phyloP scores from a whole-genome alignment of 257 asterid species.

The Fraxinus americana region DNA sequence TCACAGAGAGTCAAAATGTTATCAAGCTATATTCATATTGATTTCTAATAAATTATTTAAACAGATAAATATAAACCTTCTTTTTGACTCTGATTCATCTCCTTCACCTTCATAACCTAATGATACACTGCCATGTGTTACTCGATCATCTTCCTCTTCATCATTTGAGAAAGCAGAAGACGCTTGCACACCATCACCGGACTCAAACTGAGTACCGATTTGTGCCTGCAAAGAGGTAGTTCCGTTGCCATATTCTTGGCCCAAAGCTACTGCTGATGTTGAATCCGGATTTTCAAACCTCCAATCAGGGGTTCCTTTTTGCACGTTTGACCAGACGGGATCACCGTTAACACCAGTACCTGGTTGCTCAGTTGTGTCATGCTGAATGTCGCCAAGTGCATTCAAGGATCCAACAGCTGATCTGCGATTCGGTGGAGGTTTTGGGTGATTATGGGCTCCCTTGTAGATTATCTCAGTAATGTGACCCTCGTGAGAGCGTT shows the following conservation, averaged over 20 bases:
- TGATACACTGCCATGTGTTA: constrained; percentile 48
- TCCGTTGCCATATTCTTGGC: constrained; percentile 39
- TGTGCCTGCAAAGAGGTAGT: constrained; percentile 37
- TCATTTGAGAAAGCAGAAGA: constrained; percentile 58
- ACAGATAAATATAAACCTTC: constrained; percentile 1
- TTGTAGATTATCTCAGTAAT: constrained; percentile 79
- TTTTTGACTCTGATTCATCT: constrained; percentile 56
- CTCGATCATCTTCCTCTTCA: constrained; percentile 57
- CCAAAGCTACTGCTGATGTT: constrained; percentile 36
- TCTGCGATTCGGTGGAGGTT: constrained; percentile 67
- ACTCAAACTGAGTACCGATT: constrained; percentile 36
- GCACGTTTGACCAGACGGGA: constrained; percentile 47
- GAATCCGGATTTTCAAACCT: constrained; percentile 43
- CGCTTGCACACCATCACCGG: constrained; percentile 41
- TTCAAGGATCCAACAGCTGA: constrained; percentile 51
- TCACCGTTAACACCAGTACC: constrained; percentile 37
- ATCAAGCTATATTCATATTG: not conserved
- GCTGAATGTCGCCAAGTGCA: constrained; percentile 44
- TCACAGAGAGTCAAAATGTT: too few relatives aligned
- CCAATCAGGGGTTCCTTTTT: constrained; percentile 49
- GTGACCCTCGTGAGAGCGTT: constrained; percentile 73
- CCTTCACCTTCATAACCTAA: constrained; percentile 52
- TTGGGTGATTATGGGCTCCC: constrained; percentile 78
- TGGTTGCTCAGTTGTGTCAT: constrained; percentile 49
- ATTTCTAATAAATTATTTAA: not conserved